Evolutionary conservation across 306 rosid genomes (phyloP).

Genomic region (Clitoria ternatea): DNA sequence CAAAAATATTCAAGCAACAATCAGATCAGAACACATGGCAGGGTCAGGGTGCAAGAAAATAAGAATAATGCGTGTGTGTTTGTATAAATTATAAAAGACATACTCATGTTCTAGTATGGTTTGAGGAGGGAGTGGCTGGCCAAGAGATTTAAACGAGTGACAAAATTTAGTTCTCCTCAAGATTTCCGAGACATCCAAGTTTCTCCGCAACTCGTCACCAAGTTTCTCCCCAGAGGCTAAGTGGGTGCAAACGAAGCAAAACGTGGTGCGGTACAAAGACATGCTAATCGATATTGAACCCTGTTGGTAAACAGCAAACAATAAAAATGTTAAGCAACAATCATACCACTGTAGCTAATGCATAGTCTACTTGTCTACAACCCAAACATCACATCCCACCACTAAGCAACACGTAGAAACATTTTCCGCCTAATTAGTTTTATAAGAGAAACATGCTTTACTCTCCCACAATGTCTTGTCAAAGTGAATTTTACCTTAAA

Average conservation of each 20-base stretch:
- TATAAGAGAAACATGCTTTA: too few relatives aligned
- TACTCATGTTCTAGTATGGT: conserved; percentile 77
- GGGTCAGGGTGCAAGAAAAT: not conserved
- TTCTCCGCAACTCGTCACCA: conserved; percentile 76
- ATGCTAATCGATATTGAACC: conserved; percentile 88
- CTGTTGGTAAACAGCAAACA: conserved; percentile 25
- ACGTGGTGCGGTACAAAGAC: conserved; percentile 54
- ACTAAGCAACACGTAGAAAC: not conserved
- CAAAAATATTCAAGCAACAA: not conserved
- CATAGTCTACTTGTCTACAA: not conserved
- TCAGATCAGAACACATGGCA: conserved; percentile 1
- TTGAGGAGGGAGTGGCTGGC: conserved; percentile 38
- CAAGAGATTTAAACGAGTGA: conserved; percentile 27
- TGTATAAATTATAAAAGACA: conserved; percentile 29
- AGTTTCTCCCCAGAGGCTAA: conserved; percentile 85
- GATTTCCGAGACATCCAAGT: conserved; percentile 69
- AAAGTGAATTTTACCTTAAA: too few relatives aligned
- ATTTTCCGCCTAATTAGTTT: too few relatives aligned
- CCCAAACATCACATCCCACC: not conserved
- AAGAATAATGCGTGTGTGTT: not conserved
- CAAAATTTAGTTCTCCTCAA: conserved; percentile 73
- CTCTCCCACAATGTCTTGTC: too few relatives aligned
- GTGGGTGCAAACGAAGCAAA: conserved; percentile 94
- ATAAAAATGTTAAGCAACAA: not conserved
- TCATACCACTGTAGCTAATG: not conserved